Percentiles rank a stretch among this genome's conserved stretches.
Conservation (phyloP, 78 protist species). For the Emiliania huxleyi region DNA sequence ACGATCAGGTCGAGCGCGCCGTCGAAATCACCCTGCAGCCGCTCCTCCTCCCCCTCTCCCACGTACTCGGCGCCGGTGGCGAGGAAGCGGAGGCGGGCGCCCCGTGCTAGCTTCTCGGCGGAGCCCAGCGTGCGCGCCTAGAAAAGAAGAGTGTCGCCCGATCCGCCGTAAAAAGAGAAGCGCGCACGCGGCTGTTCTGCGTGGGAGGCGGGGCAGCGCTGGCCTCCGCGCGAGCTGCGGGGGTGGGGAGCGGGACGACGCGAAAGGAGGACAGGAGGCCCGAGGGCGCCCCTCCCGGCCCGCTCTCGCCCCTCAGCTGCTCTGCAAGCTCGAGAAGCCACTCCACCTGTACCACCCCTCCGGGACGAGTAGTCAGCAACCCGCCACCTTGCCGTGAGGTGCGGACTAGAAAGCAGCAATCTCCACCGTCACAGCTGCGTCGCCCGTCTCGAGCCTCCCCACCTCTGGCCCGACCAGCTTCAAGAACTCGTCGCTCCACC, state of each 20-base stretch:
- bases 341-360: neutral
- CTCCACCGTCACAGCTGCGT: too few species aligned
- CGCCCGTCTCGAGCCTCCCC: neutral
- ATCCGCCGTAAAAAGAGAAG: too few species aligned
- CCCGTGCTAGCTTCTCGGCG: neutral
- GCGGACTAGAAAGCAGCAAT: too few species aligned
- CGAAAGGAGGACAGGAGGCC: neutral
- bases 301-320: neutral
- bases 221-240: neutral
- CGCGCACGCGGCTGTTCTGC: too few species aligned
- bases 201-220: too few species aligned
- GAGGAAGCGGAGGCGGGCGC: neutral
- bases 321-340: neutral
- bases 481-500: neutral
- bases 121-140: neutral
- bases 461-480: neutral
- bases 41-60: neutral
- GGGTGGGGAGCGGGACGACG: neutral
- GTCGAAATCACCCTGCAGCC: neutral
- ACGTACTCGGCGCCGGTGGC: neutral
- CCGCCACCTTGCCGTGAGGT: too few species aligned
- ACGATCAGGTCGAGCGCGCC: neutral
- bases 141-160: too few species aligned
- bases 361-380: too few species aligned
- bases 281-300: neutral